phyloP scores from a whole-genome alignment of 768 basidiomycete genomes.

The Tephrocybe rancida region DNA sequence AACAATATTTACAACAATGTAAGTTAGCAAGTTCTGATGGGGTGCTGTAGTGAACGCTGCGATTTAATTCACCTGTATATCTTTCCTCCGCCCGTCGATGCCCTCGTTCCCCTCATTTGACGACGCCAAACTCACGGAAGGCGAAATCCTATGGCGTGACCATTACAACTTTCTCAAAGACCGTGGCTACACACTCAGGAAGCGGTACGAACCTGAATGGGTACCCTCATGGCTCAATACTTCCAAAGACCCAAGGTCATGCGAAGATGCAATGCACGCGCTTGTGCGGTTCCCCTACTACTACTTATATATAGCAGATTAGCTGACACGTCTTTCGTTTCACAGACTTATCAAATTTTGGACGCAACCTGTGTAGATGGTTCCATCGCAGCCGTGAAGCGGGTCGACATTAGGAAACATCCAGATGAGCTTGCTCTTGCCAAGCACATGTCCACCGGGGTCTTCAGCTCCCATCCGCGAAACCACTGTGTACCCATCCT shows the following conservation, averaged over 20 bases:
- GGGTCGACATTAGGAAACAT: slow-evolving; percentile 6
- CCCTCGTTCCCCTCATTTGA: no score
- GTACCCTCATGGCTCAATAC: neutral
- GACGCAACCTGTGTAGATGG: slow-evolving; percentile 35
- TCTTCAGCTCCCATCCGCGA: slow-evolving; percentile 9
- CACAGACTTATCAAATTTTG: slow-evolving; percentile 8
- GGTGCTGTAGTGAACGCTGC: no score
- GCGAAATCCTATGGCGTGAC: neutral
- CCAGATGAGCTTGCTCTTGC: slow-evolving; percentile 31
- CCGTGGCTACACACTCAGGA: slow-evolving; percentile 7
- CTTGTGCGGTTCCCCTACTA: neutral
- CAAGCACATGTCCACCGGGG: slow-evolving; percentile 18
- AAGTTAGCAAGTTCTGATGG: no score
- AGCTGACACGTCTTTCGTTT: neutral
- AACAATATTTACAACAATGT: no score
- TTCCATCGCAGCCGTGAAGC: slow-evolving; percentile 27
- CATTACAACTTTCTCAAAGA: slow-evolving; percentile 1
- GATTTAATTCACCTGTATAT: no score
- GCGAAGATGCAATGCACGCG: neutral
- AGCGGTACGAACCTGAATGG: slow-evolving; percentile 7
- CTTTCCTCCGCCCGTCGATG: no score
- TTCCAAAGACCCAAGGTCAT: neutral
- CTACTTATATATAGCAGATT: neutral
- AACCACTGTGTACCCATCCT: slow-evolving; percentile 35
- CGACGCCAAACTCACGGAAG: neutral